Evolutionary conservation across 2,329 filamentous ascomycete genomes (phyloP).

Genomic region (Fusarium abutilonis): DNA sequence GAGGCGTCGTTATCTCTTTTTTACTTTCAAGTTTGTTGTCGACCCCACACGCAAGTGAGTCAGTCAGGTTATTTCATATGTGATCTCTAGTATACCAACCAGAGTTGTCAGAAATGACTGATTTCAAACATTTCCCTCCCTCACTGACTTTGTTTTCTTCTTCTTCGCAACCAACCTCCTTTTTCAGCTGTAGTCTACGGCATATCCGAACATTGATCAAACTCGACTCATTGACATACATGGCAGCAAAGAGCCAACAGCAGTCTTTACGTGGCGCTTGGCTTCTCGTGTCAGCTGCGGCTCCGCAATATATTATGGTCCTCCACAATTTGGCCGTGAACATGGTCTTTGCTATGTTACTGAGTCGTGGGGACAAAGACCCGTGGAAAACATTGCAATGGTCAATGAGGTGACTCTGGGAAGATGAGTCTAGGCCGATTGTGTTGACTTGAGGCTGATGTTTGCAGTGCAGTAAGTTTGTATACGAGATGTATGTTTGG

Average conservation of each 20-base stretch:
- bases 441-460: not conserved
- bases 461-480: slow-evolving; percentile 6
- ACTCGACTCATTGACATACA: slow-evolving; percentile 6
- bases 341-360: not conserved
- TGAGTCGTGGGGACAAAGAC: not conserved
- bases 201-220: no score
- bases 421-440: slow-evolving; percentile 8
- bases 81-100: slow-evolving; percentile 3
- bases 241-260: not conserved
- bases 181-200: not conserved
- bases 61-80: no score
- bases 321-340: slow-evolving; percentile 29
- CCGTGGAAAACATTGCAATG: slow-evolving; percentile 7
- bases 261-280: slow-evolving; percentile 13
- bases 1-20: slow-evolving; percentile 42
- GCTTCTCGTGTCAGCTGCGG: slow-evolving; percentile 29
- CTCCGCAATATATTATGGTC: slow-evolving; percentile 33
- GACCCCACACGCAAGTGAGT: slow-evolving; percentile 21
- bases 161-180: slow-evolving; percentile 7
- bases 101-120: slow-evolving; percentile 25
- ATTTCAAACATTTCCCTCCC: slow-evolving; percentile 15
- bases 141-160: not conserved
- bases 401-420: not conserved
- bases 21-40: slow-evolving; percentile 3
- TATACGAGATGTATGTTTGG: slow-evolving; percentile 28